Conservation (phyloP, 192 early-diverging fungal species). For the Backusella luteola region DNA sequence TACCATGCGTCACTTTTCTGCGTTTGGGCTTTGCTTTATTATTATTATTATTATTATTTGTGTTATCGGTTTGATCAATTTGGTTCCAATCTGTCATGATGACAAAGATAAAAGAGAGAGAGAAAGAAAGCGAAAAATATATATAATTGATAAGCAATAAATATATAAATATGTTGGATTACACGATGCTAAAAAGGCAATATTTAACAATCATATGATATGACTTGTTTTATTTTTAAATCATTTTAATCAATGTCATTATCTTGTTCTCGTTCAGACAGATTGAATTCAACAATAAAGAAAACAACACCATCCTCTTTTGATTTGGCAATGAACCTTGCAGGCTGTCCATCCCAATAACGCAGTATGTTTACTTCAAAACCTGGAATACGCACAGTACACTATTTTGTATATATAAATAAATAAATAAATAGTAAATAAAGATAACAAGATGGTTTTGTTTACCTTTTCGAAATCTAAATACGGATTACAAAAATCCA, state of each 20-base stretch:
- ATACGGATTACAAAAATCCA: conserved; percentile 66
- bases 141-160: neutral
- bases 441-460: neutral
- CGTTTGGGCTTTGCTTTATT: neutral
- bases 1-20: conserved; percentile 7
- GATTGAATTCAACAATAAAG: conserved; percentile 67
- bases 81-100: neutral
- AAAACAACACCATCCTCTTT: conserved; percentile 57
- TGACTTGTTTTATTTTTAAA: conserved; percentile 1
- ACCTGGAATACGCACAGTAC: conserved; percentile 37
- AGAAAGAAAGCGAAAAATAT: neutral
- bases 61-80: neutral
- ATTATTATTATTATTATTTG: neutral
- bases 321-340: conserved; percentile 71
- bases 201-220: conserved; percentile 1
- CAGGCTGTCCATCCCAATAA: conserved; percentile 66
- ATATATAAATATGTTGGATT: neutral
- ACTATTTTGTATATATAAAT: neutral
- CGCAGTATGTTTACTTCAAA: conserved; percentile 47
- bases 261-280: conserved; percentile 17
- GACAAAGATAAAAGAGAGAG: neutral
- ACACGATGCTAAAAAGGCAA: neutral
- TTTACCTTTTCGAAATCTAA: conserved; percentile 46
- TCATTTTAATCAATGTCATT: conserved; percentile 11
- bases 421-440: neutral